Percentiles rank a stretch among this genome's conserved stretches.
These are phyloP conservation scores for Salix caprea DNA, from an alignment of 345 rosid species.

Conservation along the genomic window DNA sequence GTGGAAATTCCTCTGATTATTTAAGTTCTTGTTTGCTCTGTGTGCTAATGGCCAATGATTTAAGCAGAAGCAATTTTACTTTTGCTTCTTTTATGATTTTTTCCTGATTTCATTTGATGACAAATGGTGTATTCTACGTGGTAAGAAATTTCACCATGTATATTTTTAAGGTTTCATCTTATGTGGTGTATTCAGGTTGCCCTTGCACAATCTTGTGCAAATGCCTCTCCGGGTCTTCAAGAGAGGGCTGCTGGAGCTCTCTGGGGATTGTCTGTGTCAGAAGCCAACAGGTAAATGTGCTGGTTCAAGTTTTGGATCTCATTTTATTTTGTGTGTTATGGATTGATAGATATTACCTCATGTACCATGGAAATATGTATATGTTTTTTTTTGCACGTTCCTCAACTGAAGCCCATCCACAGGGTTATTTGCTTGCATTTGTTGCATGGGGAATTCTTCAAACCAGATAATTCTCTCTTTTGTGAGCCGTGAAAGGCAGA, in stretches of 20 bases:
- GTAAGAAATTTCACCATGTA: conserved; percentile 3
- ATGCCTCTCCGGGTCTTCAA: conserved; percentile 34
- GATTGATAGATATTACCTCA: neutral
- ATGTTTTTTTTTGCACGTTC: neutral
- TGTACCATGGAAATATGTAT: neutral
- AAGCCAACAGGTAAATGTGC: conserved; percentile 22
- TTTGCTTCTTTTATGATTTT: neutral
- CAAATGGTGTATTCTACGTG: neutral
- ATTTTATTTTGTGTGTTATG: neutral
- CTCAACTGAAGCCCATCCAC: neutral
- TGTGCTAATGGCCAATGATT: neutral
- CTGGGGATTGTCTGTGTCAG: conserved; percentile 42
- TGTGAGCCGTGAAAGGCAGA: neutral
- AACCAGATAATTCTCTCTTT: neutral
- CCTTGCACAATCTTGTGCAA: conserved; percentile 35
- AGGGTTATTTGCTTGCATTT: neutral
- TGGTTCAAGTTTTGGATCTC: neutral
- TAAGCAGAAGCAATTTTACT: neutral
- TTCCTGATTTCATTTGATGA: conserved; percentile 2
- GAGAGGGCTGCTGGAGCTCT: conserved; percentile 43
- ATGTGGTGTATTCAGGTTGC: conserved; percentile 24
- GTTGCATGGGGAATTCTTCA: neutral
- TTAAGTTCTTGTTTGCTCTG: neutral
- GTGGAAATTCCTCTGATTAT: neutral
- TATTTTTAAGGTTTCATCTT: conserved; percentile 13